Evolutionary conservation across 1,139 yeast species (phyloP).

Genomic region (Pichia sp.): DNA sequence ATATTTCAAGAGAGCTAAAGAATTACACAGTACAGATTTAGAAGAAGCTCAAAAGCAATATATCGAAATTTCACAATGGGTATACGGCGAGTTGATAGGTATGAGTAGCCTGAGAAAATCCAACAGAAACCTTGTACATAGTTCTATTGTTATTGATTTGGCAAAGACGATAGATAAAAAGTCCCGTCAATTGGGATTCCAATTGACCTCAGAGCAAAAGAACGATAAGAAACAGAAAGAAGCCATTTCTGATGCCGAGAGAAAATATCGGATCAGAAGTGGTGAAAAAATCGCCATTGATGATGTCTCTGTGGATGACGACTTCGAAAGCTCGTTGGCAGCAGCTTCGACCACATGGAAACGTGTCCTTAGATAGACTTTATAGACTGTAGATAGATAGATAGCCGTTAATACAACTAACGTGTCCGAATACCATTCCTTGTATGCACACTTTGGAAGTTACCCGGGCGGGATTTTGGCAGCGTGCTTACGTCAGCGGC

Average conservation of each 20-base stretch:
- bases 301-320: constrained; percentile 9
- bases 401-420: neutral
- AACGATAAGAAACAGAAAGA: neutral
- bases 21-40: constrained; percentile 15
- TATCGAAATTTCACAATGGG: constrained; percentile 26
- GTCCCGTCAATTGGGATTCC: constrained; percentile 19
- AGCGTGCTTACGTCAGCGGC: constrained; percentile 1
- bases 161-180: constrained; percentile 19
- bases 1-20: constrained; percentile 19
- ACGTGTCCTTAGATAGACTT: neutral
- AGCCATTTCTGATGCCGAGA: constrained; percentile 1
- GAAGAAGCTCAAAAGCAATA: constrained; percentile 16
- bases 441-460: too few species aligned
- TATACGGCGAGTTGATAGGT: constrained; percentile 21
- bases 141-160: constrained; percentile 24
- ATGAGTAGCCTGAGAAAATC: constrained; percentile 14
- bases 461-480: neutral
- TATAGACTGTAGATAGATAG: neutral
- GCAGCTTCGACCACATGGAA: neutral
- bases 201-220: neutral
- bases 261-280: constrained; percentile 4
- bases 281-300: constrained; percentile 17
- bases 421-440: too few species aligned
- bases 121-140: neutral
- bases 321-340: neutral